Percentiles rank a stretch among this genome's conserved stretches.
Conservation (phyloP, 768 basidiomycete genomes). For the Hericium alpestre region DNA sequence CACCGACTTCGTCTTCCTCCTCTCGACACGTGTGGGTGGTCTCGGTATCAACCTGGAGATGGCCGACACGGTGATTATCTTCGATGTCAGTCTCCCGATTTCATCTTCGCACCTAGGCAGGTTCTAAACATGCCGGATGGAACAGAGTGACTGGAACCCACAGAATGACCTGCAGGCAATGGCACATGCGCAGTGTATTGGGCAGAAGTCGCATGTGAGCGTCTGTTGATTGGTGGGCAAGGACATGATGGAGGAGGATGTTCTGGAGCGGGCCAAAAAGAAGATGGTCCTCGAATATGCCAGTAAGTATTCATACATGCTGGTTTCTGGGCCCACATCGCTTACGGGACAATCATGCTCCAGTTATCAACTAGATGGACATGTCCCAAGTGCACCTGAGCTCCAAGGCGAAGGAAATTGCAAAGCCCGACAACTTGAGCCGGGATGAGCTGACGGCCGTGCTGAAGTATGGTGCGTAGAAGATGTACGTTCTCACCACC, state of each 20-base stretch:
- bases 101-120: neutral
- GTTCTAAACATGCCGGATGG: constrained; percentile 15
- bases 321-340: neutral
- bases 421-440: constrained; percentile 76
- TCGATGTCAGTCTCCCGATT: constrained; percentile 58
- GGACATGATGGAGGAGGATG: constrained; percentile 99
- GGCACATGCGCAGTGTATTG: constrained; percentile 98
- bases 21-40: constrained; percentile 94
- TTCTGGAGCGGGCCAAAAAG: constrained; percentile 94
- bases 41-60: constrained; percentile 98
- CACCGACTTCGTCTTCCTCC: constrained; percentile 91
- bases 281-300: constrained; percentile 99
- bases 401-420: constrained; percentile 66
- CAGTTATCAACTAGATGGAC: constrained; percentile 99
- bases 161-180: constrained; percentile 98
- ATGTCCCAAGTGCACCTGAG: constrained; percentile 94
- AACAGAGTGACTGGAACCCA: constrained; percentile 93
- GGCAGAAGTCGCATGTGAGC: constrained; percentile 96
- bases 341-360: neutral
- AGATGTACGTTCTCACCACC: constrained; percentile 51
- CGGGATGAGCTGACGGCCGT: constrained; percentile 97
- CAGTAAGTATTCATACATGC: constrained; percentile 50
- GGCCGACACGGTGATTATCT: constrained; percentile 97
- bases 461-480: constrained; percentile 97
- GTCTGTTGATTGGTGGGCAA: constrained; percentile 98